Conservation (phyloP, 805 yeast species). For the Lipomyces spencermartinsiae region DNA sequence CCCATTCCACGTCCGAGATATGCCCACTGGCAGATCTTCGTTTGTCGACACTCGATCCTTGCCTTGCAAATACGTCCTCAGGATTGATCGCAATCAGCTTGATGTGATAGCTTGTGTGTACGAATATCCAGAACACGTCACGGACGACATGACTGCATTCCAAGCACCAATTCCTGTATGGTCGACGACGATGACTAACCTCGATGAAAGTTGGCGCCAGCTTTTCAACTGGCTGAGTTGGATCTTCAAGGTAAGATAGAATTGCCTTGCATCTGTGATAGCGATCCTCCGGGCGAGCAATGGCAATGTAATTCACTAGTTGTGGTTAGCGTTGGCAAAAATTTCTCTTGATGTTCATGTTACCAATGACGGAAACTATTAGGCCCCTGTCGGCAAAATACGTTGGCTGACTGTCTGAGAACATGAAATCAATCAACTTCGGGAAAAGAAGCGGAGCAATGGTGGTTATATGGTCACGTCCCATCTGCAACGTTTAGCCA, state of each 20-base stretch:
- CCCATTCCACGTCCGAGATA: constrained; percentile 18
- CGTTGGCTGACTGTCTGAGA: constrained; percentile 29
- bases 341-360: neutral
- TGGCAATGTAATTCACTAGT: constrained; percentile 3
- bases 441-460: constrained; percentile 20
- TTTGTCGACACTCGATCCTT: neutral
- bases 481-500: constrained; percentile 12
- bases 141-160: constrained; percentile 26
- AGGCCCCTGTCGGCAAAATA: constrained; percentile 20
- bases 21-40: no score
- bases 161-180: constrained; percentile 27
- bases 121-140: constrained; percentile 33
- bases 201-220: constrained; percentile 25
- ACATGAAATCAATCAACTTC: constrained; percentile 15
- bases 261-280: constrained; percentile 10
- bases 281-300: constrained; percentile 14
- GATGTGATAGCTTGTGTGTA: constrained; percentile 12
- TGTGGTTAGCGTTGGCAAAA: neutral
- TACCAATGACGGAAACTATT: constrained; percentile 19
- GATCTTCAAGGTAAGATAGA: constrained; percentile 25
- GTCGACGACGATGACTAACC: constrained; percentile 24
- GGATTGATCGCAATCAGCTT: constrained; percentile 1
- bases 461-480: constrained; percentile 17
- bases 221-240: neutral
- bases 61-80: neutral